Conservation (phyloP, 805 yeast genomes). For the Ogataea methylovora region DNA sequence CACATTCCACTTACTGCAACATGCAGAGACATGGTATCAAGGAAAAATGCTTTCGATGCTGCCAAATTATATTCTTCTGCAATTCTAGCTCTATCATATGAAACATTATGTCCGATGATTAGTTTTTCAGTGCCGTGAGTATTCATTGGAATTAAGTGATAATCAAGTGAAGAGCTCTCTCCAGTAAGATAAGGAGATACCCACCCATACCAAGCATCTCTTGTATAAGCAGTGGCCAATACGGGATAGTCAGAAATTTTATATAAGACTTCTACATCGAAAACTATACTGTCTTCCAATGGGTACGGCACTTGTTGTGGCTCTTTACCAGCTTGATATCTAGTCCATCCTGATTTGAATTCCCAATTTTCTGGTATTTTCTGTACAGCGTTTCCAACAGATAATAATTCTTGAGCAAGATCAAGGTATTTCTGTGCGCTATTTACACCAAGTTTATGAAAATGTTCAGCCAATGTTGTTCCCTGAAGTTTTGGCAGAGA, state of each 20-base stretch:
- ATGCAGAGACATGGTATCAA: conserved; percentile 93
- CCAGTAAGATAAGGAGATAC: conserved; percentile 75
- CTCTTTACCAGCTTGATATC: conserved; percentile 47
- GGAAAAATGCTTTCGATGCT: conserved; percentile 63
- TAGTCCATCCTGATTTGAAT: conserved; percentile 70
- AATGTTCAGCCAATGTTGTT: conserved; percentile 72
- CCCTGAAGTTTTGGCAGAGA: conserved; percentile 73
- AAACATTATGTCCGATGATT: conserved; percentile 83
- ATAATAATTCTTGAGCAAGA: conserved; percentile 38
- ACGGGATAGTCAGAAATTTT: conserved; percentile 68
- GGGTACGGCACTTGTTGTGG: conserved; percentile 66
- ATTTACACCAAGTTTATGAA: conserved; percentile 56
- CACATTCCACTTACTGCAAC: conserved; percentile 89
- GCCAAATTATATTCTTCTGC: conserved; percentile 71
- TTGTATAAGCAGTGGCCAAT: conserved; percentile 72
- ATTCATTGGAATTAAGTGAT: conserved; percentile 73
- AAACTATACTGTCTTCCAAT: conserved; percentile 61
- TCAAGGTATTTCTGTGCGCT: conserved; percentile 54
- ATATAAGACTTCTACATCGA: conserved; percentile 86
- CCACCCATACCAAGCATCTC: conserved; percentile 90
- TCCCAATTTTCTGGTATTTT: conserved; percentile 45
- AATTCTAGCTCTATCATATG: conserved; percentile 85
- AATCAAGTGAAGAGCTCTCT: conserved; percentile 36
- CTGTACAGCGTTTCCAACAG: conserved; percentile 18
- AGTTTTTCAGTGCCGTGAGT: conserved; percentile 41